These are phyloP conservation scores for Apiospora phragmitis DNA, from an alignment of 2,329 filamentous ascomycete genomes.

Conservation along the genomic window DNA sequence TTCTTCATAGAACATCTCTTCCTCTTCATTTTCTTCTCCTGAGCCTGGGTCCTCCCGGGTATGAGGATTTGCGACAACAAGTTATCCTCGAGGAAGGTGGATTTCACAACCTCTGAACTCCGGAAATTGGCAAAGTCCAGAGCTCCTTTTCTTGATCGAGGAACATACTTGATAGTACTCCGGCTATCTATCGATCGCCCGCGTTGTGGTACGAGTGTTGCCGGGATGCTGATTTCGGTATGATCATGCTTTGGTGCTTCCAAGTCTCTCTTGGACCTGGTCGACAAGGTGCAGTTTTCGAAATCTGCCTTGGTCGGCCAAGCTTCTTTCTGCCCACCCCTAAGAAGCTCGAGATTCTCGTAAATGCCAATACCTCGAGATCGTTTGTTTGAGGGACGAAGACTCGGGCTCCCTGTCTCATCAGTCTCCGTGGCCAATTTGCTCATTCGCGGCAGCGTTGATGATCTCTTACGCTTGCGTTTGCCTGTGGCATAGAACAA, in stretches of 20 bases:
- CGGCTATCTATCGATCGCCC: background rate
- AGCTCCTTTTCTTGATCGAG: background rate
- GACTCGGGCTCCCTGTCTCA: conserved; percentile 7
- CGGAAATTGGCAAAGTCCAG: conserved; percentile 11
- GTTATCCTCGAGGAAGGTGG: background rate
- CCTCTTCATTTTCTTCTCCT: background rate
- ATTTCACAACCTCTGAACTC: background rate
- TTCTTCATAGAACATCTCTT: background rate
- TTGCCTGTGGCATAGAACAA: conserved; percentile 22
- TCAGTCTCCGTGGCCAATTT: conserved; percentile 23
- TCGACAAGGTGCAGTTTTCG: conserved; percentile 15
- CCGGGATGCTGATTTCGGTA: conserved; percentile 6
- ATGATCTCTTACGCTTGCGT: conserved; percentile 24
- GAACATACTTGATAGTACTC: background rate
- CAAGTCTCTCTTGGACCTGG: background rate
- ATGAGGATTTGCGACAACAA: background rate
- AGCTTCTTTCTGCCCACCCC: conserved; percentile 20
- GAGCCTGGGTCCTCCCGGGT: background rate
- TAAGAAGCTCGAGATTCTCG: conserved; percentile 5
- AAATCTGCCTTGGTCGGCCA: conserved; percentile 33
- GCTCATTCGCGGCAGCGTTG: conserved; percentile 22
- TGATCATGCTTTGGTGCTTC: background rate
- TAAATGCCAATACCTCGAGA: background rate
- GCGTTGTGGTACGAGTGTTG: background rate
- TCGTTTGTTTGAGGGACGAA: conserved; percentile 12